phyloP scores from a whole-genome alignment of 371 early-diverging fungal species.

The Dinochytrium kinnereticum region DNA sequence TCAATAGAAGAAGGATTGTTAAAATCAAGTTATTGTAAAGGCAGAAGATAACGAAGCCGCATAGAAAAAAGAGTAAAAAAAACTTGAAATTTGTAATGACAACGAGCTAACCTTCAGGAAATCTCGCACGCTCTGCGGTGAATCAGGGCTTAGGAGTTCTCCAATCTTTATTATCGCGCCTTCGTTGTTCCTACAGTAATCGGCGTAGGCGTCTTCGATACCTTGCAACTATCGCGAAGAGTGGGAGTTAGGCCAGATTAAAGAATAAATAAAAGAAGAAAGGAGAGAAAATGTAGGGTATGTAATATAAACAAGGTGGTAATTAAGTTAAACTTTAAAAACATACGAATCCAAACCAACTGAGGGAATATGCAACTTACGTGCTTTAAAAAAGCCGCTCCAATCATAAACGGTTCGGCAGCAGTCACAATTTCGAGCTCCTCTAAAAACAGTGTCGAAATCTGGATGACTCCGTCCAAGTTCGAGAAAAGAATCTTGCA shows the following conservation, averaged over 20 bases:
- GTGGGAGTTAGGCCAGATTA: too few relatives aligned
- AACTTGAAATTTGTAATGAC: too few relatives aligned
- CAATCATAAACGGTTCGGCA: constrained; percentile 49
- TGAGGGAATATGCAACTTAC: too few relatives aligned
- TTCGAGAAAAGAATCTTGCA: constrained; percentile 68
- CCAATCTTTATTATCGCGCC: constrained; percentile 64
- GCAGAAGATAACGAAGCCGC: too few relatives aligned
- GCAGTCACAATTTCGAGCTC: constrained; percentile 57
- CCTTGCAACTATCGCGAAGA: constrained; percentile 25
- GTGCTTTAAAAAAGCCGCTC: constrained; percentile 63
- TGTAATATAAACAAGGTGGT: too few relatives aligned
- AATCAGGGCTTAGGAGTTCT: constrained; percentile 56
- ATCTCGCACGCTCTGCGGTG: constrained; percentile 49
- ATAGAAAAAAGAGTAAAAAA: too few relatives aligned
- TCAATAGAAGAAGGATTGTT: not conserved
- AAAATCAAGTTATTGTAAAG: not conserved
- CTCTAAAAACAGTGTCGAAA: constrained; percentile 56
- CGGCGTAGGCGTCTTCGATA: constrained; percentile 69
- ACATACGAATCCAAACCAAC: too few relatives aligned
- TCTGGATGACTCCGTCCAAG: constrained; percentile 60
- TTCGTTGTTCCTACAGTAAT: constrained; percentile 80
- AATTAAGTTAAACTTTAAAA: too few relatives aligned
- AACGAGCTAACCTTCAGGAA: constrained; percentile 65
- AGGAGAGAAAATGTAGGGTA: too few relatives aligned
- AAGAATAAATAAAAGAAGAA: too few relatives aligned